Conservation (phyloP, 2,329 filamentous ascomycete genomes). For the Aspergillus sergii region DNA sequence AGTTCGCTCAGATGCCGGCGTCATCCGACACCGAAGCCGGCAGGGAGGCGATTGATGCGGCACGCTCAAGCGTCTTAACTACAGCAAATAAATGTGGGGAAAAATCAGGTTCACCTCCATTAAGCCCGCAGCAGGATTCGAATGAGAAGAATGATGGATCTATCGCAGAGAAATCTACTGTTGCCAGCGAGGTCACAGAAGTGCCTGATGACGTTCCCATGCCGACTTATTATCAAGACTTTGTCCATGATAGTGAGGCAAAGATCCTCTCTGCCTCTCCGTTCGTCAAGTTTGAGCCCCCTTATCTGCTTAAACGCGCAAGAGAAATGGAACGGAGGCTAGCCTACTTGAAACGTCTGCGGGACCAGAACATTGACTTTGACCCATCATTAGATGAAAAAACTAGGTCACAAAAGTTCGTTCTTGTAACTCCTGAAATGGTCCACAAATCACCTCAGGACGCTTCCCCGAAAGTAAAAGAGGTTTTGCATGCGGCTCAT, state of each 20-base stretch:
- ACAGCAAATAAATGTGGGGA: conserved; percentile 10
- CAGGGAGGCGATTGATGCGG: conserved; percentile 13
- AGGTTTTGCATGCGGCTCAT: conserved; percentile 91
- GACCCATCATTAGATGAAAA: conserved; percentile 61
- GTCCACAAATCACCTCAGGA: conserved; percentile 80
- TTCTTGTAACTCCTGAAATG: conserved; percentile 94
- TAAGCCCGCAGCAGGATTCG: conserved; percentile 19
- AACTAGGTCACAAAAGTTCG: conserved; percentile 70
- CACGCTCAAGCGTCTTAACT: conserved; percentile 9
- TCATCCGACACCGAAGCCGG: conserved; percentile 53
- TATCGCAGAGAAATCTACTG: conserved; percentile 17
- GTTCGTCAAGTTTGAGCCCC: conserved; percentile 92
- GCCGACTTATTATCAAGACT: conserved; percentile 91
- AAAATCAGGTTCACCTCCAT: conserved; percentile 6
- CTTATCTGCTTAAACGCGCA: conserved; percentile 88
- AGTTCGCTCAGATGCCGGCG: conserved; percentile 80
- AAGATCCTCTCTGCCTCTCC: conserved; percentile 93
- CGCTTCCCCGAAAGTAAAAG: conserved; percentile 83
- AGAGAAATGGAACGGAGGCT: conserved; percentile 87
- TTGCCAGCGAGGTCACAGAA: conserved; percentile 42
- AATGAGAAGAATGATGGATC: conserved; percentile 21
- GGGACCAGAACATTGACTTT: conserved; percentile 64
- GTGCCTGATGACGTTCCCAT: conserved; percentile 78
- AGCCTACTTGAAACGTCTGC: conserved; percentile 76
- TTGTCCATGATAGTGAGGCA: conserved; percentile 90